Evolutionary conservation across 2,329 filamentous ascomycete genomes (phyloP), one percentile per base, ranked within the genome.

Genomic region (Thermochaetoides dissita): DNA sequence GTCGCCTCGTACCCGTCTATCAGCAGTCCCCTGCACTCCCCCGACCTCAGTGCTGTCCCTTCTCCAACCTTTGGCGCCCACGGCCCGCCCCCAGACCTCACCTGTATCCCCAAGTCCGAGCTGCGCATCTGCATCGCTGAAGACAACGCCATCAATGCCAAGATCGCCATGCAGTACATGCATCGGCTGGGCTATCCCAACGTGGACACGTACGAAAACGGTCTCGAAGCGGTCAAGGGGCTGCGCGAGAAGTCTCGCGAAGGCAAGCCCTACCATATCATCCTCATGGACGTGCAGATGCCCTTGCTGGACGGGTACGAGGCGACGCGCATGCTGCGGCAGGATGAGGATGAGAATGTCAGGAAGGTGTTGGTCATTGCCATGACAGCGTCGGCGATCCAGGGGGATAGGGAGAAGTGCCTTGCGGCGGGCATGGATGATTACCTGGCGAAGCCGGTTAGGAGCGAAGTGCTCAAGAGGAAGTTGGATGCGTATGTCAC

Each of bases 271-370:
- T 95, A 93, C 63, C 87, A 95, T 55, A 72, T 95, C 30, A 81
- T 94, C 34, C 72, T 95, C 36, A 95, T 95, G 88, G 88, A 95
- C 58, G 86, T 94, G 3, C 87, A 94, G 62, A 95, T 95, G 88
- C 88, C 88, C 0, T 78, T 93, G 3, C 73, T 94, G 7, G 88
- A 95, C 58, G 88, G 88, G 6, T 94, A 94, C 57, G 84, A 94
- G 60, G 87, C 88, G 1, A 95, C 88, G 0, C 81, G 82, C 50
- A 72, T 86, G 44, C 77, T 95, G 36, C 79, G 88, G 8, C 76
- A 76, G 51, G 87, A 95, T 58, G 59, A 75, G 0, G 74, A 86
- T 45, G 80, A 86, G 32, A 73, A 74, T 7, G 85, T 96, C 8
- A 73, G 84, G 40, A 79, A 84, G 49, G 76, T 93, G 1, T 68